Percentiles rank a stretch among this genome's conserved stretches.
phyloP scores from a whole-genome alignment of 768 basidiomycete genomes.

The Xerocomellus intermedius region DNA sequence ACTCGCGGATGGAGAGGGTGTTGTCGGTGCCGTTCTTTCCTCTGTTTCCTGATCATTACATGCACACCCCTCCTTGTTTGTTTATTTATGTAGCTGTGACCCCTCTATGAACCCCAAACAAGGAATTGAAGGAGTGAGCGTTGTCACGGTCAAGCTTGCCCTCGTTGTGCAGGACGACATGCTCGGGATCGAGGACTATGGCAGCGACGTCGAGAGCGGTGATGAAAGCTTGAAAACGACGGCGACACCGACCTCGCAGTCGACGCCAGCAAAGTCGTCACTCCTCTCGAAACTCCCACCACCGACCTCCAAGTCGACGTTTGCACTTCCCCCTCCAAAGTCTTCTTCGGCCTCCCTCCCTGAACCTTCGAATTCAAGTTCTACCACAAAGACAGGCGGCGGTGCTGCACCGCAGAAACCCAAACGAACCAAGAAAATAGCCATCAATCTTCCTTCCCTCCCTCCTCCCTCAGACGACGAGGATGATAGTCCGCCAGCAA shows the following conservation, averaged over 20 bases:
- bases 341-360: conserved; percentile 27
- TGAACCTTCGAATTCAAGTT: conserved; percentile 17
- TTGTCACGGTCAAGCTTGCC: too few species aligned
- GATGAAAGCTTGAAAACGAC: conserved; percentile 32
- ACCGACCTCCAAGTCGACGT: conserved; percentile 30
- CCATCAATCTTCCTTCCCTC: conserved; percentile 37
- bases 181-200: conserved; percentile 43
- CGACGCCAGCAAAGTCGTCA: too few species aligned
- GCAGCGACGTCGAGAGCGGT: conserved; percentile 67
- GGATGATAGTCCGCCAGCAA: conserved; percentile 54
- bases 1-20: conserved; percentile 11
- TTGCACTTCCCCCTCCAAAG: conserved; percentile 39
- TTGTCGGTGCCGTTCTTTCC: conserved; percentile 11
- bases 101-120: too few species aligned
- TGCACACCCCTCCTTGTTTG: too few species aligned
- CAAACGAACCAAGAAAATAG: conserved; percentile 44
- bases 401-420: conserved; percentile 27
- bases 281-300: conserved; percentile 25
- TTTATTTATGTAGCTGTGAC: too few species aligned
- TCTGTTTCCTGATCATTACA: too few species aligned
- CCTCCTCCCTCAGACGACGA: conserved; percentile 40
- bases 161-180: too few species aligned
- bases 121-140: too few species aligned
- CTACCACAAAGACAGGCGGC: conserved; percentile 1
- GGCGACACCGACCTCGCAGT: background rate